Evolutionary conservation across 352 stramenopile species (phyloP).

Genomic region (Sclerospora graminicola): DNA sequence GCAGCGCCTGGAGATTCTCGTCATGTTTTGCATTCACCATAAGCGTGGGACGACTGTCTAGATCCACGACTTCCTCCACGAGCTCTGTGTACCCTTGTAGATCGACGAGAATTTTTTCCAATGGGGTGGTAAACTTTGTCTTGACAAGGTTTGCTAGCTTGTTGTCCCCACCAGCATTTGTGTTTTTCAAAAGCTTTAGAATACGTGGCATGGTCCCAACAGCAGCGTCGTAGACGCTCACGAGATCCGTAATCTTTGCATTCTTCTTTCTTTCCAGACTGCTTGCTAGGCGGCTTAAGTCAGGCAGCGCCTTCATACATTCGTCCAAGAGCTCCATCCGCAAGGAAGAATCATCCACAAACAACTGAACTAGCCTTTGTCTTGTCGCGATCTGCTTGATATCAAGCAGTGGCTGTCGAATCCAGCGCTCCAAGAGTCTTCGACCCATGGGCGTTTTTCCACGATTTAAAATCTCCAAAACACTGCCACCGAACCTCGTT

Average conservation of each 20-base stretch:
- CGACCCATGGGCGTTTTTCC: conserved; percentile 92
- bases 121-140: conserved; percentile 29
- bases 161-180: conserved; percentile 16
- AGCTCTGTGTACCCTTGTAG: conserved; percentile 57
- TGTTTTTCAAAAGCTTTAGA: conserved; percentile 33
- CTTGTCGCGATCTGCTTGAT: conserved; percentile 74
- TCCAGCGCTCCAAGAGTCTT: conserved; percentile 92
- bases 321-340: conserved; percentile 85
- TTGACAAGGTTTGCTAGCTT: conserved; percentile 28
- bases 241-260: conserved; percentile 70
- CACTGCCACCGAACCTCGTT: conserved; percentile 53
- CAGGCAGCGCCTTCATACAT: conserved; percentile 78
- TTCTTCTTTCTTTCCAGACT: conserved; percentile 59
- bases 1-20: conserved; percentile 59
- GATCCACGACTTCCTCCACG: conserved; percentile 76
- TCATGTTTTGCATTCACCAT: conserved; percentile 82
- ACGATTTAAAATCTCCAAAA: conserved; percentile 92
- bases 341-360: conserved; percentile 85
- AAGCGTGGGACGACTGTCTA: conserved; percentile 67
- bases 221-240: conserved; percentile 77
- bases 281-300: conserved; percentile 63
- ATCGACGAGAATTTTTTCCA: conserved; percentile 56
- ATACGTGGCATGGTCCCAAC: conserved; percentile 59
- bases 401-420: conserved; percentile 93
- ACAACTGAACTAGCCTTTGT: conserved; percentile 87